Conservation (phyloP, 179 eudicot species). For the Spergularia azorica region DNA sequence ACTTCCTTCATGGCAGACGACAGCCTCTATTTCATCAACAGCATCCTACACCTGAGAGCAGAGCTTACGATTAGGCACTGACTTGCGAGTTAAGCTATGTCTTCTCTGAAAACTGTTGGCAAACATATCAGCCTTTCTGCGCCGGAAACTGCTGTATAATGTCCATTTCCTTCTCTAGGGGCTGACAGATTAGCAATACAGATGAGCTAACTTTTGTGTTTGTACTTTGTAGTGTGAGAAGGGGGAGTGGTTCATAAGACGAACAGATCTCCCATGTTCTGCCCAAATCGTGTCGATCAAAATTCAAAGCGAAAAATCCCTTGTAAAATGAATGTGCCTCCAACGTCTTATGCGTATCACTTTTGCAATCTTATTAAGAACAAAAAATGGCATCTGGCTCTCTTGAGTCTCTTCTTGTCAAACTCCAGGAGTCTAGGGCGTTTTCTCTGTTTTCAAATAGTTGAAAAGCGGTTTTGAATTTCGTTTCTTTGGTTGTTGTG, state of each 20-base stretch:
- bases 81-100: background rate
- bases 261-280: conserved; percentile 13
- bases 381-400: too few species aligned
- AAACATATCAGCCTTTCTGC: background rate
- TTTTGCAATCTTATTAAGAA: too few species aligned
- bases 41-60: conserved; percentile 73
- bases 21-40: conserved; percentile 80
- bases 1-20: conserved; percentile 90
- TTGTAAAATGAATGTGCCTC: conserved; percentile 25
- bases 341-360: background rate
- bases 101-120: background rate
- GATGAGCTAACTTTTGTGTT: conserved; percentile 19
- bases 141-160: background rate
- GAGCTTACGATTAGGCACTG: conserved; percentile 82
- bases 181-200: conserved; percentile 20
- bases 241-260: background rate
- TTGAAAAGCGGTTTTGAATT: too few species aligned
- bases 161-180: conserved; percentile 6
- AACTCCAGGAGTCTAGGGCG: too few species aligned
- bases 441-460: too few species aligned
- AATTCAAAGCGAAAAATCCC: conserved; percentile 6
- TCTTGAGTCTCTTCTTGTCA: too few species aligned
- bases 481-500: too few species aligned
- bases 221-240: conserved; percentile 13
- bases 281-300: conserved; percentile 6